Evolutionary conservation across 495 filamentous ascomycete genomes (phyloP).

Genomic region (Trichoderma asperelloides): DNA sequence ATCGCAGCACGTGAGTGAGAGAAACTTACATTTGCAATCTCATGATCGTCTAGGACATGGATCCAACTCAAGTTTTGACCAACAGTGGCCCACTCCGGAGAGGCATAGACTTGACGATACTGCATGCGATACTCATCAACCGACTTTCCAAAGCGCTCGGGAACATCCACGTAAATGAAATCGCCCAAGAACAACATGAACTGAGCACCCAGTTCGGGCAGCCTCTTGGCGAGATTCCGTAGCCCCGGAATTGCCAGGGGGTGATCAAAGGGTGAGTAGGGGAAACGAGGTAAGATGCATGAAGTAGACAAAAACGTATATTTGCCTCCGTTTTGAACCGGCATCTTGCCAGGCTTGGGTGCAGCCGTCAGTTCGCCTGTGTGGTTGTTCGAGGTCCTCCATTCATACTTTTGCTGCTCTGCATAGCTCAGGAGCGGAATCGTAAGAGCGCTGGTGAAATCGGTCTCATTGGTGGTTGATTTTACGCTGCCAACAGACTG

Average conservation of each 20-base stretch:
- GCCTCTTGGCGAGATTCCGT: conserved; percentile 52
- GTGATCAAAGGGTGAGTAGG: conserved; percentile 75
- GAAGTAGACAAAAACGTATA: conserved; percentile 87
- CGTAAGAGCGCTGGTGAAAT: conserved; percentile 64
- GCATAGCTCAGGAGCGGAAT: conserved; percentile 40
- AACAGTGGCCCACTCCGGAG: conserved; percentile 72
- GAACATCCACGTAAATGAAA: conserved; percentile 96
- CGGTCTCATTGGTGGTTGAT: conserved; percentile 62
- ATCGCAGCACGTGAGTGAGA: background rate
- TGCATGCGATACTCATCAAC: conserved; percentile 74
- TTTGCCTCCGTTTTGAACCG: conserved; percentile 45
- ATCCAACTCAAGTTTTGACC: conserved; percentile 79
- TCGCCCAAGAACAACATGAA: conserved; percentile 99
- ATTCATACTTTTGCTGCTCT: conserved; percentile 62
- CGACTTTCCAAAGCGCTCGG: conserved; percentile 61
- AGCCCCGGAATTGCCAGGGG: conserved; percentile 75
- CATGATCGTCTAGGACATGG: conserved; percentile 92
- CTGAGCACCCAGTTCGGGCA: conserved; percentile 56
- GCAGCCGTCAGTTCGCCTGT: conserved; percentile 69
- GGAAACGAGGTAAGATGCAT: conserved; percentile 84
- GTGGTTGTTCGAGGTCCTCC: conserved; percentile 72
- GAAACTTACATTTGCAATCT: conserved; percentile 53
- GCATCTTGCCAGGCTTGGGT: conserved; percentile 46
- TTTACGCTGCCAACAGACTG: conserved; percentile 53
- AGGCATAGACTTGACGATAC: conserved; percentile 88